A percentile compares a stretch with the other conserved stretches of the same genome.
Conservation (phyloP, 352 stramenopile genomes). For the Globisporangium irregulare region DNA sequence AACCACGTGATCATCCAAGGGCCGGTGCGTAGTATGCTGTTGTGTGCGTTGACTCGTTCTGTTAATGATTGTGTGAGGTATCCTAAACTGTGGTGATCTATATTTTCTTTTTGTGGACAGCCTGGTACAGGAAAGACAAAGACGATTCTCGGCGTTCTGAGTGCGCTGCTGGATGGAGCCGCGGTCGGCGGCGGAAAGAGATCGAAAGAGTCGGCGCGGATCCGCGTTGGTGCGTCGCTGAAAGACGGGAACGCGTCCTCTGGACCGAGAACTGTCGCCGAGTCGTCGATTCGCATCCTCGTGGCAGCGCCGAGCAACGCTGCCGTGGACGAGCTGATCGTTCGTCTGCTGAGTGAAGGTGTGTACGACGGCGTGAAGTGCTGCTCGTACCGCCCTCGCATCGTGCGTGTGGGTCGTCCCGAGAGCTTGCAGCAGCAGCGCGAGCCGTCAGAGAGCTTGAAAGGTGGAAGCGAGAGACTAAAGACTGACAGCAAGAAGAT, state of each 20-base stretch:
- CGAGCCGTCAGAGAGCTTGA: constrained; percentile 22
- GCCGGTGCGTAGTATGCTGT: constrained; percentile 44
- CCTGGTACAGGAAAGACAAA: constrained; percentile 83
- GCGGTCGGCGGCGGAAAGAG: constrained; percentile 47
- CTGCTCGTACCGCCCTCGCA: constrained; percentile 52
- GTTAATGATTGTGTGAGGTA: background rate
- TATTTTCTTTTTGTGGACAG: constrained; percentile 21
- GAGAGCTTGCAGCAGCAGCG: constrained; percentile 44
- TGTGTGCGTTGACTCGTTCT: background rate
- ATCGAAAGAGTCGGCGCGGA: constrained; percentile 51
- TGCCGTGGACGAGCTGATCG: constrained; percentile 74
- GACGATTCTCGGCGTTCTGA: constrained; percentile 74
- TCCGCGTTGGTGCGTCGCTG: constrained; percentile 70
- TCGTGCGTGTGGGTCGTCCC: constrained; percentile 67
- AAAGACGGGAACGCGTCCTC: constrained; percentile 25
- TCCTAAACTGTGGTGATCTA: constrained; percentile 2
- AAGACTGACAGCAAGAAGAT: constrained; percentile 37
- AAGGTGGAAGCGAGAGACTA: constrained; percentile 14
- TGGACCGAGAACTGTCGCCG: constrained; percentile 45
- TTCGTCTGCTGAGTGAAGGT: constrained; percentile 61
- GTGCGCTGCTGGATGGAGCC: constrained; percentile 67
- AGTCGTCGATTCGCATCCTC: constrained; percentile 65
- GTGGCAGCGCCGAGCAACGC: constrained; percentile 80
- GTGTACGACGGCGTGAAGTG: constrained; percentile 51
- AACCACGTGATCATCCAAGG: constrained; percentile 79